Conservation (phyloP, 208 protist species). For the Acanthamoeba royreba region DNA sequence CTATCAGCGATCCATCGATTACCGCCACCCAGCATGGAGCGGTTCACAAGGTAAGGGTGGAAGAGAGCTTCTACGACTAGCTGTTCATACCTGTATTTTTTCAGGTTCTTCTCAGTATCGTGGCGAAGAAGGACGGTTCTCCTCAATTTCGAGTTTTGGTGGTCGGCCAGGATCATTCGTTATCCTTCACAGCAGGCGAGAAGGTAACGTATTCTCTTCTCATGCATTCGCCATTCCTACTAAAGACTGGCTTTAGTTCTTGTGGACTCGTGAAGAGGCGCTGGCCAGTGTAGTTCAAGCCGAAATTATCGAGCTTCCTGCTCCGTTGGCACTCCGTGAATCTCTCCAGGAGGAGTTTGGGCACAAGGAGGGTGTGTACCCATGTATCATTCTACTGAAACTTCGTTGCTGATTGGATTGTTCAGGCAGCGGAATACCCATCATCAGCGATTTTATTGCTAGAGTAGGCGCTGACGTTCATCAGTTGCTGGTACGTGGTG, state of each 20-base stretch:
- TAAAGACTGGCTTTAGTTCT: background rate
- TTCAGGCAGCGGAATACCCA: background rate
- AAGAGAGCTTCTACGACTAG: background rate
- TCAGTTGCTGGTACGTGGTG: background rate
- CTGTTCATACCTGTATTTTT: background rate
- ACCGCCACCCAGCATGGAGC: background rate
- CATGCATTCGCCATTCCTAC: background rate
- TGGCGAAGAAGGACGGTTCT: slow-evolving; percentile 1
- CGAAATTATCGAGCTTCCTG: slow-evolving; percentile 41
- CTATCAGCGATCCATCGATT: background rate
- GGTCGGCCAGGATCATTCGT: background rate
- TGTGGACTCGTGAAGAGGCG: slow-evolving; percentile 42
- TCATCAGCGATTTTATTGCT: background rate
- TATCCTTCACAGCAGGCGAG: background rate
- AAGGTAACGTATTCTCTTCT: background rate
- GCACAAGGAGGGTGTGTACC: background rate
- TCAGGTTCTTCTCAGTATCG: background rate
- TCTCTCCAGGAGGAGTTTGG: slow-evolving; percentile 35
- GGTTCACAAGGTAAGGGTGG: background rate
- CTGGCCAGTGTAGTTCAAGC: background rate
- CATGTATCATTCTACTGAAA: background rate
- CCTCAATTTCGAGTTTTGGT: background rate
- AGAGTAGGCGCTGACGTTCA: background rate
- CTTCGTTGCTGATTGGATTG: background rate
- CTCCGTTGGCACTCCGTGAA: background rate